These are phyloP conservation scores for Cladophialophora psammophila DNA, from an alignment of 2,329 filamentous ascomycete genomes.

Conservation along the genomic window DNA sequence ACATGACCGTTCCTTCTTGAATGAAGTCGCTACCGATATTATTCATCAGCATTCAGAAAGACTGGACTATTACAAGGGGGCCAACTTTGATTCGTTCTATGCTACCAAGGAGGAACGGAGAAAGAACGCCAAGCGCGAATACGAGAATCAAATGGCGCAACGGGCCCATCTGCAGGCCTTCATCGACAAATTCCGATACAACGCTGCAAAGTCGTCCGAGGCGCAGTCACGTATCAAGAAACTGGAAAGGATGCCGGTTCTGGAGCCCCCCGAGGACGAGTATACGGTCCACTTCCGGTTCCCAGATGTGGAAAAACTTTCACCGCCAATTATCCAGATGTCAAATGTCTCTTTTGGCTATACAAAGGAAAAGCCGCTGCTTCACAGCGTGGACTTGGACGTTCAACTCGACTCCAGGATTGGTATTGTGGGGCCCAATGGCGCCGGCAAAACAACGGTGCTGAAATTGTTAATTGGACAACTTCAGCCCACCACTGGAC, in stretches of 20 bases:
- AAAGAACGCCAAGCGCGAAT: constrained; percentile 95
- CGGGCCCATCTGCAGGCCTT: constrained; percentile 94
- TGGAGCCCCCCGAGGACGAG: constrained; percentile 88
- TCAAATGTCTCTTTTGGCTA: constrained; percentile 91
- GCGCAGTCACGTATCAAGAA: constrained; percentile 99
- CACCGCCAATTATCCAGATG: constrained; percentile 98
- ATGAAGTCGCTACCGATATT: constrained; percentile 99
- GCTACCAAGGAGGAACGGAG: constrained; percentile 95
- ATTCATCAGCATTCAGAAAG: constrained; percentile 97
- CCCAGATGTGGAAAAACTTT: constrained; percentile 96
- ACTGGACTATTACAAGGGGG: constrained; percentile 97
- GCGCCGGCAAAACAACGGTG: constrained; percentile 98
- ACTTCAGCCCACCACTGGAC: constrained; percentile 74
- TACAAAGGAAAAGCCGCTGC: constrained; percentile 75
- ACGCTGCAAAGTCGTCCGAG: constrained; percentile 97
- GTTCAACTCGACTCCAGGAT: constrained; percentile 98
- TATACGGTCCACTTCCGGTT: constrained; percentile 98
- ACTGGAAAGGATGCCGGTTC: constrained; percentile 91
- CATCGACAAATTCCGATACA: constrained; percentile 99
- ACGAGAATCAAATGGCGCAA: constrained; percentile 97
- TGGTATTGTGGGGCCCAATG: constrained; percentile 98
- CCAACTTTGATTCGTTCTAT: constrained; percentile 97
- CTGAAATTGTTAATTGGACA: constrained; percentile 94
- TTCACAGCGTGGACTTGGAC: constrained; percentile 88
- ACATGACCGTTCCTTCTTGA: constrained; percentile 98